A percentile compares a stretch with the other conserved stretches of the same genome.
phyloP scores from a whole-genome alignment of 345 rosid genomes.

The Euphorbia pulcherrima region DNA sequence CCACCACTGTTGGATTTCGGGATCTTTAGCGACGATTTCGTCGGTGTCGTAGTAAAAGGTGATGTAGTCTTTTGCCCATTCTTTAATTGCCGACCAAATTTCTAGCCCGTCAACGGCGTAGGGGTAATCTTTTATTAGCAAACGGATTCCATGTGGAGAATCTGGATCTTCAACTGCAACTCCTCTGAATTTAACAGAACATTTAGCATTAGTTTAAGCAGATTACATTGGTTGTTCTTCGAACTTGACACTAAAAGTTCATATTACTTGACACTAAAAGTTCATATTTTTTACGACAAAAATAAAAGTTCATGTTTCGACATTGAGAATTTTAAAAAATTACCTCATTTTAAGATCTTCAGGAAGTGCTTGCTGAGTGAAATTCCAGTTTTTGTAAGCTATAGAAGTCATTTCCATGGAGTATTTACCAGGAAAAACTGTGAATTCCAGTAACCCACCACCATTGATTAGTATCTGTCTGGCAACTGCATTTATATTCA shows the following conservation, averaged over 20 bases:
- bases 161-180: conserved; percentile 34
- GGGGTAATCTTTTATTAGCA: conserved; percentile 37
- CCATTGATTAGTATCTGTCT: conserved; percentile 43
- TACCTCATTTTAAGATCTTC: conserved; percentile 41
- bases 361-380: conserved; percentile 42
- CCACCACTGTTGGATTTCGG: conserved; percentile 48
- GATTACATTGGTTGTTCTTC: no score
- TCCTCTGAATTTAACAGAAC: conserved; percentile 29
- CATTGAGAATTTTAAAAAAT: background rate
- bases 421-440: conserved; percentile 38
- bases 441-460: conserved; percentile 34
- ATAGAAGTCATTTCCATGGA: conserved; percentile 39
- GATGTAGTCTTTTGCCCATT: conserved; percentile 42
- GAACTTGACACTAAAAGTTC: no score
- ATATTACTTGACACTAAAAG: no score
- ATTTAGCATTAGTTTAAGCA: background rate
- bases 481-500: conserved; percentile 38
- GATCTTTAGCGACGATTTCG: conserved; percentile 25
- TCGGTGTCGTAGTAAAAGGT: conserved; percentile 35
- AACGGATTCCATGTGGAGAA: conserved; percentile 31
- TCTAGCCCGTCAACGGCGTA: conserved; percentile 51
- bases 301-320: no score
- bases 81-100: conserved; percentile 43
- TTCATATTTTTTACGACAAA: no score
- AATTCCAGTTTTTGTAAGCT: conserved; percentile 40